phyloP scores from a whole-genome alignment of 345 rosid species.

The Eucalyptus sp. region DNA sequence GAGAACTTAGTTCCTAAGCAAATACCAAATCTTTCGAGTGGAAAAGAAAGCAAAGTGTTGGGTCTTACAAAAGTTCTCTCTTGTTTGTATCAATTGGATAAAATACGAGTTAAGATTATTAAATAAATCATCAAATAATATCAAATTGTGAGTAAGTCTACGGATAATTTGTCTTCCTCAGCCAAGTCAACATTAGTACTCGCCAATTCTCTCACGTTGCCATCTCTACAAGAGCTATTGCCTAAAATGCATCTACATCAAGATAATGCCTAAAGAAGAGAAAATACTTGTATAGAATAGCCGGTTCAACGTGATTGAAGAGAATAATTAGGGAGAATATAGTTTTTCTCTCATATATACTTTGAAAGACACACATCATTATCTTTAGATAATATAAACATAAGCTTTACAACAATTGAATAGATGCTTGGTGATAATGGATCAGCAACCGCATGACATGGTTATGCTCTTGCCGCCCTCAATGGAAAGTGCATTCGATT shows the following conservation, averaged over 20 bases:
- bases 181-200: neutral
- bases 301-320: neutral
- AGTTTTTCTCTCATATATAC: neutral
- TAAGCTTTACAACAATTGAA: neutral
- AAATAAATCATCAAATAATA: neutral
- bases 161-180: neutral
- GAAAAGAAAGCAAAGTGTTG: neutral
- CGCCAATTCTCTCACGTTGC: neutral
- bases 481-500: neutral
- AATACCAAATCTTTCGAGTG: neutral
- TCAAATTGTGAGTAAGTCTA: neutral
- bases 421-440: neutral
- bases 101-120: neutral
- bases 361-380: neutral
- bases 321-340: too few species aligned
- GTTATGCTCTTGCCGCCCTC: neutral
- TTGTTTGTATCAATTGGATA: neutral
- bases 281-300: neutral
- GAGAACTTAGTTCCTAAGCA: neutral
- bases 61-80: neutral
- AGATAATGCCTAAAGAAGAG: too few species aligned
- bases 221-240: neutral
- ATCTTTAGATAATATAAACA: too few species aligned
- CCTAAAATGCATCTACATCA: neutral
- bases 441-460: too few species aligned